A percentile compares a stretch with the other conserved stretches of the same genome.
phyloP scores from a whole-genome alignment of 2,329 filamentous ascomycete genomes.

The Microdochium trichocladiopsis region DNA sequence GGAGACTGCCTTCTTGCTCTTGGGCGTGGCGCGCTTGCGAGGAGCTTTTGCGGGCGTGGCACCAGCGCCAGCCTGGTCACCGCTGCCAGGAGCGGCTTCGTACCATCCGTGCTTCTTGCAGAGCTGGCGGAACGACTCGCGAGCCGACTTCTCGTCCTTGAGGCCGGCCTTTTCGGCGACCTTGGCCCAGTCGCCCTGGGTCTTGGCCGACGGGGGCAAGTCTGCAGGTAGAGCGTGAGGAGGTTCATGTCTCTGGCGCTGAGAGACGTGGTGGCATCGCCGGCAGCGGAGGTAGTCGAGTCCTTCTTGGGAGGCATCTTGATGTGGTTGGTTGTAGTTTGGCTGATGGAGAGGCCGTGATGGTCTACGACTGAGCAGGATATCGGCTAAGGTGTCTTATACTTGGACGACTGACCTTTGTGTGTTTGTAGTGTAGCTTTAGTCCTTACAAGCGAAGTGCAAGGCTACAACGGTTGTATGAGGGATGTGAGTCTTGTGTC shows the following conservation, averaged over 20 bases:
- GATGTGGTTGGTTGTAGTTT: background rate
- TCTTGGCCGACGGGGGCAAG: conserved; percentile 32
- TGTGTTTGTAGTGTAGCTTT: background rate
- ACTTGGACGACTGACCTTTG: too few species aligned
- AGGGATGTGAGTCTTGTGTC: too few species aligned
- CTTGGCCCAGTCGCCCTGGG: conserved; percentile 34
- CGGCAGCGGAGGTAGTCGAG: conserved; percentile 1
- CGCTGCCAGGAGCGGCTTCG: background rate
- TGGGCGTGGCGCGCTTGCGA: conserved; percentile 1
- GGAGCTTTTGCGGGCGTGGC: conserved; percentile 2
- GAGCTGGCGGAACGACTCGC: background rate
- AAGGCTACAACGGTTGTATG: too few species aligned
- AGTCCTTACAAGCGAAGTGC: background rate
- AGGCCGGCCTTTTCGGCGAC: background rate
- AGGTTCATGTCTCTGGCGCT: conserved; percentile 34
- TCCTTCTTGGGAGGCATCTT: conserved; percentile 3
- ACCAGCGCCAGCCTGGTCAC: background rate
- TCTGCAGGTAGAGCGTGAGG: conserved; percentile 38
- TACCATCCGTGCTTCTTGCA: conserved; percentile 4
- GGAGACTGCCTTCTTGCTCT: conserved; percentile 4
- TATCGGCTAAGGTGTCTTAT: too few species aligned
- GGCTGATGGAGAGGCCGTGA: background rate
- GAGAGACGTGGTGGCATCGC: conserved; percentile 25
- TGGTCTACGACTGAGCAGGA: background rate
- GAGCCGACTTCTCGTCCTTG: background rate